Evolutionary conservation across 129 eudicot species (phyloP), one percentile per base, ranked within the genome.

Genomic region (Artemisia tridentata): DNA sequence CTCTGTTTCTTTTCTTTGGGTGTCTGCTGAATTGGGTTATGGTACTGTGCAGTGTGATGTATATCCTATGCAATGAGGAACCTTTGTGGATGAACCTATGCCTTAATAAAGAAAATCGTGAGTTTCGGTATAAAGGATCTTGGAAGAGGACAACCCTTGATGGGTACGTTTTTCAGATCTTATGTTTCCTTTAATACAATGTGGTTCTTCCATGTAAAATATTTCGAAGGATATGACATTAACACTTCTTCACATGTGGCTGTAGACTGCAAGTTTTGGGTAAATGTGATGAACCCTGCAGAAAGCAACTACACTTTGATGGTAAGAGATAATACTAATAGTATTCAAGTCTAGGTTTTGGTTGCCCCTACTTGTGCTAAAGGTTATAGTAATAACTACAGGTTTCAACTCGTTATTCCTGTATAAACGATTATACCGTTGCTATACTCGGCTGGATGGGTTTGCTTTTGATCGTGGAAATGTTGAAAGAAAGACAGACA

Each of bases 71-170:
- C 92, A 93, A 93, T 81, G 99, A 93, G 84, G 99, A 93, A 79
- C 99, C 99, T 51, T 83, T 89, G 31, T 93, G 99, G 99, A 93
- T 93, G 99, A 80, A 78, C 58, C 71, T 93, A 70, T 93, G 99
- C 84, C 88, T 93, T 65, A 72, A 72, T 65, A 84, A 80, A 72
- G 81, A 83, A 69, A 87, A 83, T 75, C 87, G 81, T 50, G 82
- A 73, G 52, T 84, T 93, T 72, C 82, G 87, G 76, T 93, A 87
- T 76, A 82, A 87, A 81, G 96, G 96, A 46, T 89, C 99, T 15
- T 93, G 99, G 99, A 93, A 89, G 84, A 93, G 67, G 79, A 93
- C 99, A 25, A 66, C 87, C 16, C 81, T 93, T 75, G 81, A 89
- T 80, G 87, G 87, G 96, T 89, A 86, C 59, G 77, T 53, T 46